Base-by-base conservation (phyloP, 345 rosid genomes). In the Theobroma cacao region DNA sequence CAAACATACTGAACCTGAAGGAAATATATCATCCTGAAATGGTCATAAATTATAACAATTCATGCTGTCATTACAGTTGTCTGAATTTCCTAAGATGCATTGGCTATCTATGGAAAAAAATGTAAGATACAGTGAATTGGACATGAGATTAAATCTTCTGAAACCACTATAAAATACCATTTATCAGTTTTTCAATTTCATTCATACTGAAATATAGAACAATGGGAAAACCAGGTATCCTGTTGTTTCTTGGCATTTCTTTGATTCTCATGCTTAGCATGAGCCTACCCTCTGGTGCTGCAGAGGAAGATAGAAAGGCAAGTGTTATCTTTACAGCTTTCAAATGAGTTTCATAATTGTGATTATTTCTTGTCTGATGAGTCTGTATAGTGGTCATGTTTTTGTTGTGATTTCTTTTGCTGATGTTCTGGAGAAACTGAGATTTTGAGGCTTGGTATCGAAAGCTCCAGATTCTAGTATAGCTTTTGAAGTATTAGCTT, bases 241-340 rank as follows among this genome's bases (percentile, higher is more conserved):
- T 68, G 33, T 26, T 53, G 77, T 36, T 74, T 38, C 31, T 40
- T 74, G 3, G 11, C 65, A 36, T 33, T 36, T 61, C 30, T 17
- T 30, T 78, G 0, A 22, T 71, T 71, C 5, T 61, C 26, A 30
- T 30, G 55, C 48, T 40, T 67, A 26, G 59, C 41, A 33, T 48
- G 11, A 63, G 60, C 60, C 11, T 62, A 0, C 31, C 56, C 12
- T 63, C 60, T 28, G n/a, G 5, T n/a, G 48, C 17, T 66, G 40
- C 12, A 13, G 71, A 76, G 3, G 78, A 76, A 31, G 62, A 62
- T 17, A 64, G 78, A 48, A 64, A 76, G 78, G 78, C 61, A 63
- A 62, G 72, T 76, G 1, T 48, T 41, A 26, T 59, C 7, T 26
- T 45, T 40, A 3, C 2, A 41, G 24, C 33, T 74, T 36, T 11